phyloP scores from a whole-genome alignment of 345 rosid genomes.

The Chamaenerion angustifolium region DNA sequence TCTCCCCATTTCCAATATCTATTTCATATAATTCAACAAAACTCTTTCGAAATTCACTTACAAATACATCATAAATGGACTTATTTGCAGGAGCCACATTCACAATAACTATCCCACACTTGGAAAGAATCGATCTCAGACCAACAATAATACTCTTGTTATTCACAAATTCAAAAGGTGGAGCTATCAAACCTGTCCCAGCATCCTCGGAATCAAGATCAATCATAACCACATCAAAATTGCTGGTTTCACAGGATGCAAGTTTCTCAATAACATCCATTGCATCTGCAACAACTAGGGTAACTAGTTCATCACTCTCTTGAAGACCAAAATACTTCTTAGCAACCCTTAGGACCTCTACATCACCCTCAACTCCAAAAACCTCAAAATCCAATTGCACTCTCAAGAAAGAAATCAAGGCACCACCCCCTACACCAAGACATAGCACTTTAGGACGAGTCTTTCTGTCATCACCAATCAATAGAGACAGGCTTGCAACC shows the following conservation, averaged over 20 bases:
- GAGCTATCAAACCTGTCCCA: constrained; percentile 44
- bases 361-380: constrained; percentile 58
- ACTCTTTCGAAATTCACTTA: constrained; percentile 19
- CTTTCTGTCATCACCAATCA: constrained; percentile 13
- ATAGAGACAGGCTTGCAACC: constrained; percentile 43
- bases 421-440: constrained; percentile 83
- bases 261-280: constrained; percentile 31
- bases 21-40: constrained; percentile 63
- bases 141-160: constrained; percentile 31
- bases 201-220: constrained; percentile 57
- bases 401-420: constrained; percentile 50
- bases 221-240: constrained; percentile 70
- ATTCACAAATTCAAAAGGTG: constrained; percentile 46
- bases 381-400: constrained; percentile 44
- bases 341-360: constrained; percentile 45
- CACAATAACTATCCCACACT: constrained; percentile 42
- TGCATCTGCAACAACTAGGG: constrained; percentile 37
- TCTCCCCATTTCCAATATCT: constrained; percentile 56
- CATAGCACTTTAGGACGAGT: constrained; percentile 50
- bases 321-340: constrained; percentile 53
- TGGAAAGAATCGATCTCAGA: constrained; percentile 33
- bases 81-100: constrained; percentile 51
- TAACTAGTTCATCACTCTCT: constrained; percentile 23
- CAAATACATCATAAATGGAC: constrained; percentile 24
- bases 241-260: constrained; percentile 7